Conservation (phyloP, 1,139 yeast genomes). For the Geotrichum fermentans region DNA sequence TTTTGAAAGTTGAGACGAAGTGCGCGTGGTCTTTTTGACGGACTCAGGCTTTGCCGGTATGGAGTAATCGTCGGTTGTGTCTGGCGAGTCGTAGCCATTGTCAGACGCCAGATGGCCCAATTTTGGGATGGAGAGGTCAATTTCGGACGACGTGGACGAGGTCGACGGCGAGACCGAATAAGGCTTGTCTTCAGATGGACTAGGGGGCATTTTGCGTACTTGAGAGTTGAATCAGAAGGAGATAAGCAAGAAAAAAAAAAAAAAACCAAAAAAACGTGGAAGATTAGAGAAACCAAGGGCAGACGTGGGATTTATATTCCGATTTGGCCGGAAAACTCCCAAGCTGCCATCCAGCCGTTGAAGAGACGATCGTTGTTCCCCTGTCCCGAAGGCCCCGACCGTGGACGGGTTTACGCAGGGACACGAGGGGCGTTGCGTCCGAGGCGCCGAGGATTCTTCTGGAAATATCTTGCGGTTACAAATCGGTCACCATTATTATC, state of each 20-base stretch:
- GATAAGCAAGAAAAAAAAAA: neutral
- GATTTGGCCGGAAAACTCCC: too few relatives aligned
- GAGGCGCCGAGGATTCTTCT: too few relatives aligned
- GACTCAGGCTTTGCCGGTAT: too few relatives aligned
- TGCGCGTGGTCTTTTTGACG: too few relatives aligned
- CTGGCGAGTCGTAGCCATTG: conserved; percentile 16
- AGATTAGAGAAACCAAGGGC: neutral
- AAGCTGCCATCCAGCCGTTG: too few relatives aligned
- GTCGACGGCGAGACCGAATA: neutral
- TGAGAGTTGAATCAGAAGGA: neutral
- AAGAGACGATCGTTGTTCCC: too few relatives aligned
- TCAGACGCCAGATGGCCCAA: conserved; percentile 15
- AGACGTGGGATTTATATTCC: neutral
- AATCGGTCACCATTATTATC: too few relatives aligned
- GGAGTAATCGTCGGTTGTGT: neutral
- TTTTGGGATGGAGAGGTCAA: conserved; percentile 9
- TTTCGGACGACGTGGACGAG: neutral
- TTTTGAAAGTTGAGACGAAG: too few relatives aligned
- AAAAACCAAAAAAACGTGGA: neutral
- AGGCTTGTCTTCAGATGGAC: neutral
- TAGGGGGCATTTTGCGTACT: neutral
- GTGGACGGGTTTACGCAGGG: too few relatives aligned
- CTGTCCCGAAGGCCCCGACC: too few relatives aligned
- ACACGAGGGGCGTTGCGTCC: too few relatives aligned
- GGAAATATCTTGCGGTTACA: too few relatives aligned